phyloP scores from a whole-genome alignment of 169 alveolate species.

The Eimeria necatrix region DNA sequence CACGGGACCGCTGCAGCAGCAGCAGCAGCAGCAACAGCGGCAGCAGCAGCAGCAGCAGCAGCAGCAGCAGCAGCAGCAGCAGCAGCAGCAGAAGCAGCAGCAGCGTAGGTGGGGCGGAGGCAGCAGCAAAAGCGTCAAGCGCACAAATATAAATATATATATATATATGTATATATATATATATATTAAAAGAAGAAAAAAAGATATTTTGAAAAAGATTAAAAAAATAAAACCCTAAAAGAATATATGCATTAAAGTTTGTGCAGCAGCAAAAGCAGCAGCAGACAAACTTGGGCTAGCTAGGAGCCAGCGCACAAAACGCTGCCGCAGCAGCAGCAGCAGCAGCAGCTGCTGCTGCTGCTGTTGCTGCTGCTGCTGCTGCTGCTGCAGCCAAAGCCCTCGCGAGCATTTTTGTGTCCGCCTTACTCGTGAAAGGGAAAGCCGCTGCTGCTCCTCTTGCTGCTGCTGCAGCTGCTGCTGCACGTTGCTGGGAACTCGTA shows the following conservation, averaged over 20 bases:
- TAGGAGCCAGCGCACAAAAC: background rate
- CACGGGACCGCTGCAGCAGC: background rate
- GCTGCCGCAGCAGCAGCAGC: background rate
- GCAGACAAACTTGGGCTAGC: background rate
- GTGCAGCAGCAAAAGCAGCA: background rate
- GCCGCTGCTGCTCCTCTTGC: background rate
- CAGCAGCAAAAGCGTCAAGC: background rate
- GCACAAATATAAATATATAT: background rate
- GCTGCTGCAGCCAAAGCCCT: background rate
- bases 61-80: background rate
- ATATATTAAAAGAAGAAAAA: background rate
- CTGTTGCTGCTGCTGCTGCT: background rate
- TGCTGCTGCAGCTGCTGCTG: slow-evolving; percentile 11
- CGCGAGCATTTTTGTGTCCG: background rate
- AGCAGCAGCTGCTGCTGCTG: background rate
- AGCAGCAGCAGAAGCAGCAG: slow-evolving; percentile 1
- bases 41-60: background rate
- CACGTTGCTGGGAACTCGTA: background rate
- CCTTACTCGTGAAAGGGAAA: background rate
- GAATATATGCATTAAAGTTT: too few species aligned
- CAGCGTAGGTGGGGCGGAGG: background rate
- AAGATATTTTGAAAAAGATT: background rate
- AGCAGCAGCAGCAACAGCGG: background rate
- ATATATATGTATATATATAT: background rate
- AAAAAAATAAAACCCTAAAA: background rate